These are phyloP conservation scores for Wickerhamiella brachini DNA, from an alignment of 805 yeast genomes.

Conservation along the genomic window DNA sequence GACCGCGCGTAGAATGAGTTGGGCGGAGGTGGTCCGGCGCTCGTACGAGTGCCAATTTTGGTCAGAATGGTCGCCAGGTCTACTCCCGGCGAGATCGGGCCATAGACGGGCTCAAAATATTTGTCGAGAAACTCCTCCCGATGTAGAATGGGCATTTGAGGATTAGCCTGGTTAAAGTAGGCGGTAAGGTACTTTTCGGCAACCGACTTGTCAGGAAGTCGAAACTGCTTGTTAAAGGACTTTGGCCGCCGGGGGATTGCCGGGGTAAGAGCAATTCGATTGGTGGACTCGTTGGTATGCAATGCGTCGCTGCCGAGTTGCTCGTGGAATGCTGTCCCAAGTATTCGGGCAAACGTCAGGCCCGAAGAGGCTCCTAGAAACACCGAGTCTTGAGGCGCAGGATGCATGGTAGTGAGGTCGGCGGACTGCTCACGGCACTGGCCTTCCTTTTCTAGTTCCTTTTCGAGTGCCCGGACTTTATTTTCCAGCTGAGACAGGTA, in stretches of 20 bases:
- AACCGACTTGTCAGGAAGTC: constrained; percentile 51
- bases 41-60: neutral
- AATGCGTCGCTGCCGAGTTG: constrained; percentile 8
- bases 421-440: constrained; percentile 3
- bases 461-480: constrained; percentile 43
- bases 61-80: constrained; percentile 30
- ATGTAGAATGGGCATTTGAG: constrained; percentile 75
- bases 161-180: constrained; percentile 66
- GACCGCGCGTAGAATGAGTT: constrained; percentile 11
- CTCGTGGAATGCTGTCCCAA: constrained; percentile 8
- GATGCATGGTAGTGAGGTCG: neutral
- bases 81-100: constrained; percentile 39
- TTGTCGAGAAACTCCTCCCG: constrained; percentile 57
- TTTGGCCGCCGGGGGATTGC: neutral
- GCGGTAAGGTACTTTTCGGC: constrained; percentile 53
- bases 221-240: neutral
- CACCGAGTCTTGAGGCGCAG: constrained; percentile 5
- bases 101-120: constrained; percentile 71
- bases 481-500: constrained; percentile 63
- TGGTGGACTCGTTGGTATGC: neutral
- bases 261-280: neutral
- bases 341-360: constrained; percentile 8
- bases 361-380: constrained; percentile 10
- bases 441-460: constrained; percentile 26
- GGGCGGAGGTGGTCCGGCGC: constrained; percentile 11